These are phyloP conservation scores for Mortierella polycephala DNA, from an alignment of 371 early-diverging fungal genomes.

Conservation along the genomic window DNA sequence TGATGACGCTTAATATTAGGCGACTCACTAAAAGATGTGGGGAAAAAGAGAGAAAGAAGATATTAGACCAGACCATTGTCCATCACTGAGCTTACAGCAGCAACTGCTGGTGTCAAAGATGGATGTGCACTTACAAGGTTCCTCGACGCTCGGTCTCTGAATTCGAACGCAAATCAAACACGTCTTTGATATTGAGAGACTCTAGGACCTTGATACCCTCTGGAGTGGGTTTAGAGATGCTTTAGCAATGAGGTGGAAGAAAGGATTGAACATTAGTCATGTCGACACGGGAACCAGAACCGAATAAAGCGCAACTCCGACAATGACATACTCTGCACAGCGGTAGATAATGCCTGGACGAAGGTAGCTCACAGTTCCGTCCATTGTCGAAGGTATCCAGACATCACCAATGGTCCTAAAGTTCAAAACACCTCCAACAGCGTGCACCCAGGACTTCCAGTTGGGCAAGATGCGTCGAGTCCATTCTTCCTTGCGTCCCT, in stretches of 20 bases:
- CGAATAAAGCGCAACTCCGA: neutral
- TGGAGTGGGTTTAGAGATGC: conserved; percentile 59
- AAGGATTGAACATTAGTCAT: neutral
- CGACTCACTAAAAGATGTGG: conserved; percentile 25
- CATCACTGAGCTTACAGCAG: too few species aligned
- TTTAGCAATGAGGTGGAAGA: conserved; percentile 7
- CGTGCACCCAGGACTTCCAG: conserved; percentile 56
- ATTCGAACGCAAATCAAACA: conserved; percentile 68
- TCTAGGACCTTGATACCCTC: conserved; percentile 61
- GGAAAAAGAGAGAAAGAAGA: neutral
- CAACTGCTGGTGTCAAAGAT: neutral
- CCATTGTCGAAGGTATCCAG: conserved; percentile 42
- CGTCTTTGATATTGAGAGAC: conserved; percentile 60
- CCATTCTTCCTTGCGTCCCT: conserved; percentile 48
- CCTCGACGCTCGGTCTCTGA: conserved; percentile 64
- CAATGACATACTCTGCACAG: conserved; percentile 44
- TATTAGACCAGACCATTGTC: neutral
- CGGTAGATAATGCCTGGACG: conserved; percentile 51
- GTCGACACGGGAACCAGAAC: neutral
- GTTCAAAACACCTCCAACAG: conserved; percentile 68
- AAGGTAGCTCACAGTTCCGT: conserved; percentile 39
- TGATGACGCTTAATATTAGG: conserved; percentile 56
- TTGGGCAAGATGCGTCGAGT: conserved; percentile 38
- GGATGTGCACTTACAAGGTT: conserved; percentile 43
- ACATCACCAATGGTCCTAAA: conserved; percentile 67